These are phyloP conservation scores for Rhizopus delemar DNA, from an alignment of 371 early-diverging fungal species.

Conservation along the genomic window DNA sequence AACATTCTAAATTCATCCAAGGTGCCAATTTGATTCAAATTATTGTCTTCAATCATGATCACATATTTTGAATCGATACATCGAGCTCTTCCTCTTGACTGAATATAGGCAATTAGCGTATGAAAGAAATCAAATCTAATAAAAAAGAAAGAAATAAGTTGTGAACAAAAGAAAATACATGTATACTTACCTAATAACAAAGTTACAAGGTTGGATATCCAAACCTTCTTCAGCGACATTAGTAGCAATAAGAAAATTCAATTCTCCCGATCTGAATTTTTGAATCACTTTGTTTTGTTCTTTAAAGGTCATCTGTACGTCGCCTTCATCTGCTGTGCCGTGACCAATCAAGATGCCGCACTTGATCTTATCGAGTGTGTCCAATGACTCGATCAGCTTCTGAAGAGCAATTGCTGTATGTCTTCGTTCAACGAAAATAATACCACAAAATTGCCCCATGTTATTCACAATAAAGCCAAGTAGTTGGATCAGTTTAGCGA, in stretches of 20 bases:
- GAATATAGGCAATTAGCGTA: conserved; percentile 79
- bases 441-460: conserved; percentile 70
- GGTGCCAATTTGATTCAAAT: conserved; percentile 37
- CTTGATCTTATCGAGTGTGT: conserved; percentile 49
- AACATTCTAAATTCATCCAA: conserved; percentile 42
- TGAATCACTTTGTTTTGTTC: conserved; percentile 68
- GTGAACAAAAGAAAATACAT: conserved; percentile 15
- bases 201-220: conserved; percentile 93
- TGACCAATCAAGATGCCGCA: conserved; percentile 74
- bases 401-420: conserved; percentile 71
- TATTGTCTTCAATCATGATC: conserved; percentile 65
- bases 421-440: conserved; percentile 80
- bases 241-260: conserved; percentile 88
- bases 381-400: conserved; percentile 46
- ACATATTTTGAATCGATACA: conserved; percentile 72
- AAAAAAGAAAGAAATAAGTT: background rate
- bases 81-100: conserved; percentile 95
- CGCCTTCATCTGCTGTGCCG: conserved; percentile 47
- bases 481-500: conserved; percentile 57
- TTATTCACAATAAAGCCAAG: conserved; percentile 38
- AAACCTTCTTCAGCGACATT: conserved; percentile 97
- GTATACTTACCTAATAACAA: conserved; percentile 78
- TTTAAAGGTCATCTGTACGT: conserved; percentile 61
- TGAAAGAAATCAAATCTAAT: conserved; percentile 76
- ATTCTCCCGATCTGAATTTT: conserved; percentile 67